These are phyloP conservation scores for Colletotrichum salicis DNA, from an alignment of 2,329 filamentous ascomycete species.

Conservation along the genomic window DNA sequence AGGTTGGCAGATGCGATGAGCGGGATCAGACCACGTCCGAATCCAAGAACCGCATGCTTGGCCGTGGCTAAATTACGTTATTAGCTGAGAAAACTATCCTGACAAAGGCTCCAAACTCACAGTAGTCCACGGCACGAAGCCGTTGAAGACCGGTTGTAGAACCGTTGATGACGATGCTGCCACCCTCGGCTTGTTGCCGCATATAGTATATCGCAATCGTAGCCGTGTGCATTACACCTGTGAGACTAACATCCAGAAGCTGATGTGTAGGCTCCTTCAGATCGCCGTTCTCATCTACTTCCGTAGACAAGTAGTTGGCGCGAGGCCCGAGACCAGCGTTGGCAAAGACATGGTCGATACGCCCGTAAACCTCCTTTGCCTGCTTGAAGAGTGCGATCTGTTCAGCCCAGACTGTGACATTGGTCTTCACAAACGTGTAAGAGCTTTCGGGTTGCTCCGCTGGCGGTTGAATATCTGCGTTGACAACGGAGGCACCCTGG, in stretches of 20 bases:
- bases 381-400: slow-evolving; percentile 62
- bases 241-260: slow-evolving; percentile 61
- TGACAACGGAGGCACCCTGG: slow-evolving; percentile 65
- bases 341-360: slow-evolving; percentile 81
- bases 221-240: slow-evolving; percentile 60
- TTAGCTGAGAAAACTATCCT: slow-evolving; percentile 8
- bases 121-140: slow-evolving; percentile 62
- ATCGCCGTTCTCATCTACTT: slow-evolving; percentile 61
- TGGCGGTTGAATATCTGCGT: slow-evolving; percentile 61
- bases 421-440: slow-evolving; percentile 55
- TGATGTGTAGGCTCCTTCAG: slow-evolving; percentile 54
- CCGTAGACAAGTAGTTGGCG: slow-evolving; percentile 56
- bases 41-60: slow-evolving; percentile 66
- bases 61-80: slow-evolving; percentile 50
- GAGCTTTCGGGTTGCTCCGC: slow-evolving; percentile 38
- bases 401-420: slow-evolving; percentile 62
- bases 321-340: slow-evolving; percentile 66
- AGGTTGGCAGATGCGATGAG: slow-evolving; percentile 48
- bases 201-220: slow-evolving; percentile 61
- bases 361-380: slow-evolving; percentile 71
- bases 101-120: slow-evolving; percentile 40
- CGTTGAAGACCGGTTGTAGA: slow-evolving; percentile 63
- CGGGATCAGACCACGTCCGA: slow-evolving; percentile 58
- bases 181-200: slow-evolving; percentile 56
- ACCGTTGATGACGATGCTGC: slow-evolving; percentile 64